These are phyloP conservation scores for Amylostereum areolatum DNA, from an alignment of 1,284 basidiomycete genomes.

Conservation along the genomic window DNA sequence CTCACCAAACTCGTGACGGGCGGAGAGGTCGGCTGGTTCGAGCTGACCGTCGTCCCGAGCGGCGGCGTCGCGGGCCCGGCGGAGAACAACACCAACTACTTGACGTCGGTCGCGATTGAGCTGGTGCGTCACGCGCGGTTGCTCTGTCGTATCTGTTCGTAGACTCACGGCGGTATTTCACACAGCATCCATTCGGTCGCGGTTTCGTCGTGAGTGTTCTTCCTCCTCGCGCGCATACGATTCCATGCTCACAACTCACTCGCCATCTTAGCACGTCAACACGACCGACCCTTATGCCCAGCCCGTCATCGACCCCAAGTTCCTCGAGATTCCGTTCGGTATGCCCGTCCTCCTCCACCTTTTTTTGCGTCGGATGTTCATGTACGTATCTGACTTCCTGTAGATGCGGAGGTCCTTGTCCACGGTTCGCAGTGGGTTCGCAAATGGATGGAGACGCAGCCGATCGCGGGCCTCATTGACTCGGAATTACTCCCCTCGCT, in stretches of 20 bases:
- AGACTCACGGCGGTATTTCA: too few relatives aligned
- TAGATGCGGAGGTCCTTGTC: conserved; percentile 10
- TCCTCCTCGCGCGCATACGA: neutral
- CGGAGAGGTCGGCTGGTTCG: conserved; percentile 11
- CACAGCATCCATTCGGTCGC: conserved; percentile 10
- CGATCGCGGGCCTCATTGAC: conserved; percentile 9
- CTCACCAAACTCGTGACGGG: conserved; percentile 9
- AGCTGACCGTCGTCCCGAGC: conserved; percentile 9
- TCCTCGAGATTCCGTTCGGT: conserved; percentile 9
- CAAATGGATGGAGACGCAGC: too few relatives aligned
- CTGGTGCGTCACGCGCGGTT: conserved; percentile 4
- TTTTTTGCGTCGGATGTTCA: too few relatives aligned
- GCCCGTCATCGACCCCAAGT: conserved; percentile 9
- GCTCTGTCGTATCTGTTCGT: too few relatives aligned
- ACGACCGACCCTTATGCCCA: conserved; percentile 6
- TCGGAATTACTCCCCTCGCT: conserved; percentile 7
- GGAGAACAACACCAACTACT: conserved; percentile 4
- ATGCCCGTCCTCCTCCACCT: too few relatives aligned
- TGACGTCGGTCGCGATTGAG: conserved; percentile 10
- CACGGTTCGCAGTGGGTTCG: too few relatives aligned
- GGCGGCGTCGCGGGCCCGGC: conserved; percentile 8
- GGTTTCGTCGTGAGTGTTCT: conserved; percentile 9
- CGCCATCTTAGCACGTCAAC: conserved; percentile 9
- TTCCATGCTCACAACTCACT: neutral
- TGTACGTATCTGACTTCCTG: too few relatives aligned